phyloP scores from a whole-genome alignment of 148 eudicot genomes.

The Polygonum maritimum region DNA sequence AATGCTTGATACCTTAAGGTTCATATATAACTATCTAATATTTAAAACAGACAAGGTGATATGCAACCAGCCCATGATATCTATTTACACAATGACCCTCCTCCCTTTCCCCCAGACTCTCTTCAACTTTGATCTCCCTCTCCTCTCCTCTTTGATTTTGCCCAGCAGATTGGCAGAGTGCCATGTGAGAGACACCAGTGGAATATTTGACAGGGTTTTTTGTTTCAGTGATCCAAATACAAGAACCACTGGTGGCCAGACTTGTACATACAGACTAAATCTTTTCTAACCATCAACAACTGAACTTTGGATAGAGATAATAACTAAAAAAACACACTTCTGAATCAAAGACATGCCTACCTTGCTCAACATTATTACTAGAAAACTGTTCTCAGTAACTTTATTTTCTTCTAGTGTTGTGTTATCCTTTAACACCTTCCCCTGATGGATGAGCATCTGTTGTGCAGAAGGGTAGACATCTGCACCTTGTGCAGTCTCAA shows the following conservation, averaged over 20 bases:
- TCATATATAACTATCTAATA: neutral
- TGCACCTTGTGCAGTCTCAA: conserved; percentile 54
- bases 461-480: conserved; percentile 58
- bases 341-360: conserved; percentile 16
- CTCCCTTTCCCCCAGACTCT: neutral
- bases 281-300: neutral
- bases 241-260: neutral
- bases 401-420: conserved; percentile 59
- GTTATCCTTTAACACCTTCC: conserved; percentile 69
- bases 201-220: neutral
- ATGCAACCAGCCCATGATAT: neutral
- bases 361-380: conserved; percentile 68
- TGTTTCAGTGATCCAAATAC: neutral
- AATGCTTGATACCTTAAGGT: neutral
- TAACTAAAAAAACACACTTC: neutral
- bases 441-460: conserved; percentile 78
- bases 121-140: neutral
- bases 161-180: neutral
- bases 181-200: neutral
- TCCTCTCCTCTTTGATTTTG: neutral
- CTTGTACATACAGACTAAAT: neutral
- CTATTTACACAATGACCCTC: neutral
- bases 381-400: conserved; percentile 55
- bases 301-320: neutral
- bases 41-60: neutral